Base-by-base conservation (phyloP, 768 basidiomycete genomes). In the Hygrocybe punicea region DNA sequence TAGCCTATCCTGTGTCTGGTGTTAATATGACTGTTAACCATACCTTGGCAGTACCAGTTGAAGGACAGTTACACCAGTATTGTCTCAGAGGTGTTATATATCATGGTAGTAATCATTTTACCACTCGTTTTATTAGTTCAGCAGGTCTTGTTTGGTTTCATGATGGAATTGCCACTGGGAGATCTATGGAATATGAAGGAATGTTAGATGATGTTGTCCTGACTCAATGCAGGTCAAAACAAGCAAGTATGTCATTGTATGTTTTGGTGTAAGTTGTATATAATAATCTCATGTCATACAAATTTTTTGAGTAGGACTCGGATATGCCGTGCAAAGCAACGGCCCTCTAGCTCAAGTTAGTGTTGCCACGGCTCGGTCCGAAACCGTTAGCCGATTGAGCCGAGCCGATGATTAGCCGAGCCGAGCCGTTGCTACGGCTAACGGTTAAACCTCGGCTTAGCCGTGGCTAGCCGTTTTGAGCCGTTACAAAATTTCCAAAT, bases 31-130 rank as follows among this genome's bases (percentile, higher is more conserved):
- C 36, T 42, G 33, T 59, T 42, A 47, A 52, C 50, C 24, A 53
- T 19, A 60, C 42, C 17, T 21, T 29, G 29, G 29, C 29, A 29
- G 29, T 29, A 29, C 29, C 29, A 29, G 29, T 29, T 29, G 29
- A 29, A 4, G 29, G 29, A 4, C 29, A 29, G 8, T 29, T 29
- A 29, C 29, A 29, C 29, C 29, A 29, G 29, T 29, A 29, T 29
- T 29, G 29, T 29, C 29, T 29, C 29, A 25, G 35, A 24, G 59
- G 66, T 19, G 46, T 65, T 24, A 58, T 68, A 14, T 67, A 67
- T 45, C 55, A 50, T 64, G 61, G 58, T 16, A 35, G 53, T 42
- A 24, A 36, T 40, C 67, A 68, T 53, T 68, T 65, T 44, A 58
- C 60, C 19, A 36, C 58, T 34, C 49, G 56, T 19, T 37, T 63